Conservation (phyloP, 768 basidiomycete species). For the Boletus insuetus region DNA sequence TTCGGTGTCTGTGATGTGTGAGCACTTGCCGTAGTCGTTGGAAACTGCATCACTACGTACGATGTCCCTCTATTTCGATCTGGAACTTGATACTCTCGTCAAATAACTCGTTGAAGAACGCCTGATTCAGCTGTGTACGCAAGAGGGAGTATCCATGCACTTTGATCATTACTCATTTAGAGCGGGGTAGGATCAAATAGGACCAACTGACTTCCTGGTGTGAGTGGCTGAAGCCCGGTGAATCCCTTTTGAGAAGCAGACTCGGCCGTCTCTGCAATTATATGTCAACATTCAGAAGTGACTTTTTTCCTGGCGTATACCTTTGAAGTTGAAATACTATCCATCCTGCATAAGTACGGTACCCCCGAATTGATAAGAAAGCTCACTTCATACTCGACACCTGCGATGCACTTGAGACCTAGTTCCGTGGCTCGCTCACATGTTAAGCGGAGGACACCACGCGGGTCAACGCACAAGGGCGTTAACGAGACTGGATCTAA, state of each 20-base stretch:
- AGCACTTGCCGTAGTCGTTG: not conserved
- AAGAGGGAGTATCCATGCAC: slow-evolving; percentile 98
- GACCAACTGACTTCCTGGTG: slow-evolving; percentile 78
- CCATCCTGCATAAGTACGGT: slow-evolving; percentile 34
- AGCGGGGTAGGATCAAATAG: not conserved
- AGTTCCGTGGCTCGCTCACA: slow-evolving; percentile 46
- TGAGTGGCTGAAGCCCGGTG: slow-evolving; percentile 69
- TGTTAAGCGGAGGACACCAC: slow-evolving; percentile 69
- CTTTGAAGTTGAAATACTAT: slow-evolving; percentile 90
- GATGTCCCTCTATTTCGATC: slow-evolving; percentile 83
- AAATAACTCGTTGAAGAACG: slow-evolving; percentile 88
- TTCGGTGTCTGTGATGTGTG: slow-evolving; percentile 66
- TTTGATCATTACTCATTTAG: slow-evolving; percentile 30
- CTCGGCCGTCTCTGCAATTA: slow-evolving; percentile 69
- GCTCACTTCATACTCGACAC: slow-evolving; percentile 87
- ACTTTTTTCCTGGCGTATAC: slow-evolving; percentile 33
- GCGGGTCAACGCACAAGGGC: slow-evolving; percentile 80
- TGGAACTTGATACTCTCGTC: slow-evolving; percentile 71
- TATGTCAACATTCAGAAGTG: not conserved
- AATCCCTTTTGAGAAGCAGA: slow-evolving; percentile 78
- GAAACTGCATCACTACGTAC: slow-evolving; percentile 39
- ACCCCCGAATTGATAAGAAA: not conserved
- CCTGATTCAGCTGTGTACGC: slow-evolving; percentile 83
- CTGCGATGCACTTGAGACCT: slow-evolving; percentile 71
- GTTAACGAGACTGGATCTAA: slow-evolving; percentile 80